Conservation (phyloP, 2,329 filamentous ascomycete genomes). For the Orbilia blumenaviensis region DNA sequence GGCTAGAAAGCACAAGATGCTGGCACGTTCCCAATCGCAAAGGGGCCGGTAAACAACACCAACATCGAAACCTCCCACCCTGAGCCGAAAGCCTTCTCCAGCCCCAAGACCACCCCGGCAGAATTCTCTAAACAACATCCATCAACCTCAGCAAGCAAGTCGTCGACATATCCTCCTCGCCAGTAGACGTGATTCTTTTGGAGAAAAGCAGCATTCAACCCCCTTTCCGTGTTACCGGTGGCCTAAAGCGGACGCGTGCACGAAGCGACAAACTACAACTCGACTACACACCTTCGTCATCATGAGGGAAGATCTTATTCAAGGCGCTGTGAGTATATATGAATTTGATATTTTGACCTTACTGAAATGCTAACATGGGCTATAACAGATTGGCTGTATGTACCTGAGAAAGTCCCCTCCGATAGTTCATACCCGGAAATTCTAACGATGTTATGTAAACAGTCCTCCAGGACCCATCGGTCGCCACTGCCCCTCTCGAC, state of each 20-base stretch:
- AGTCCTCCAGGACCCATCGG: constrained; percentile 95
- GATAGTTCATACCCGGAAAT: background rate
- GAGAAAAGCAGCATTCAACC: background rate
- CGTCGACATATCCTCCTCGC: constrained; percentile 1
- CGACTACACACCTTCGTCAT: constrained; percentile 9
- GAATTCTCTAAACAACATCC: constrained; percentile 9
- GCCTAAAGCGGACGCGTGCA: constrained; percentile 35
- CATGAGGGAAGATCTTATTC: constrained; percentile 53
- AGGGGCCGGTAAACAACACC: constrained; percentile 53
- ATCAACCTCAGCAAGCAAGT: background rate
- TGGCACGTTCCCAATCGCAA: constrained; percentile 52
- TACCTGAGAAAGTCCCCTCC: background rate
- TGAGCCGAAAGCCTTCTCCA: constrained; percentile 33
- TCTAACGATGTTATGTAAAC: constrained; percentile 32
- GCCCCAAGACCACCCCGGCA: constrained; percentile 2
- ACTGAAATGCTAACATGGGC: background rate
- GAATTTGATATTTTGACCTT: background rate
- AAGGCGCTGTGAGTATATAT: constrained; percentile 46
- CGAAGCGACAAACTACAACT: background rate
- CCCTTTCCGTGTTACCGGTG: background rate
- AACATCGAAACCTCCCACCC: constrained; percentile 10
- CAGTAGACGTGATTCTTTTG: constrained; percentile 17
- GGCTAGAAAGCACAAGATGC: constrained; percentile 36
- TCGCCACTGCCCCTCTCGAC: constrained; percentile 87
- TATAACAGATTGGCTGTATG: constrained; percentile 43